Conservation (phyloP, 352 stramenopile species). For the Phytophthora crassamura region DNA sequence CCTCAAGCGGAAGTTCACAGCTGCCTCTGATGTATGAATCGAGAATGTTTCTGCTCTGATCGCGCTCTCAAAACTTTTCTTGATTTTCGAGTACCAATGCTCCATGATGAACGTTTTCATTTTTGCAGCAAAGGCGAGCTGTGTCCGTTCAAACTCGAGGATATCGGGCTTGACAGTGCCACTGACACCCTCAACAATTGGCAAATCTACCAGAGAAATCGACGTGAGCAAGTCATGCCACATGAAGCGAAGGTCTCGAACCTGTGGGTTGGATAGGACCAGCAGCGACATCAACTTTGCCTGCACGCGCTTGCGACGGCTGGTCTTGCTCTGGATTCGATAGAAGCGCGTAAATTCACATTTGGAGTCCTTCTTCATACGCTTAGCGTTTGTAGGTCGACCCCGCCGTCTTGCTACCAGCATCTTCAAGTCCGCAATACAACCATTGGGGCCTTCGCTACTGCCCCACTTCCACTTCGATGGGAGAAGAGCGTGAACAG, state of each 20-base stretch:
- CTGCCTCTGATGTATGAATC: slow-evolving; percentile 28
- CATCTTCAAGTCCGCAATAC: slow-evolving; percentile 55
- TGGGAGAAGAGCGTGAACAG: slow-evolving; percentile 50
- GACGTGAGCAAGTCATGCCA: slow-evolving; percentile 65
- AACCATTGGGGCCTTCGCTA: slow-evolving; percentile 56
- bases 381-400: not conserved
- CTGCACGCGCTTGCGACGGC: slow-evolving; percentile 49
- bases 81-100: slow-evolving; percentile 63
- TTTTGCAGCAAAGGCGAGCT: slow-evolving; percentile 55
- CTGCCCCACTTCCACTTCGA: slow-evolving; percentile 75
- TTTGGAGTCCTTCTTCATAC: not conserved
- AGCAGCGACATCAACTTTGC: slow-evolving; percentile 47
- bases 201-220: slow-evolving; percentile 57
- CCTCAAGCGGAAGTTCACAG: slow-evolving; percentile 32
- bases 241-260: slow-evolving; percentile 63
- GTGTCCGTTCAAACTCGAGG: slow-evolving; percentile 55
- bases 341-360: not conserved
- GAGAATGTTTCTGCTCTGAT: slow-evolving; percentile 37
- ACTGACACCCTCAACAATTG: slow-evolving; percentile 34
- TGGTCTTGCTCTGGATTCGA: slow-evolving; percentile 25
- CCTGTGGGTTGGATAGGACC: slow-evolving; percentile 55
- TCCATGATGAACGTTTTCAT: slow-evolving; percentile 60
- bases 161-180: slow-evolving; percentile 40
- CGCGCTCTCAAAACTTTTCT: slow-evolving; percentile 54
- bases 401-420: slow-evolving; percentile 25